Base-by-base conservation (phyloP, 768 basidiomycete genomes). In the Phanerochaete carnosa region DNA sequence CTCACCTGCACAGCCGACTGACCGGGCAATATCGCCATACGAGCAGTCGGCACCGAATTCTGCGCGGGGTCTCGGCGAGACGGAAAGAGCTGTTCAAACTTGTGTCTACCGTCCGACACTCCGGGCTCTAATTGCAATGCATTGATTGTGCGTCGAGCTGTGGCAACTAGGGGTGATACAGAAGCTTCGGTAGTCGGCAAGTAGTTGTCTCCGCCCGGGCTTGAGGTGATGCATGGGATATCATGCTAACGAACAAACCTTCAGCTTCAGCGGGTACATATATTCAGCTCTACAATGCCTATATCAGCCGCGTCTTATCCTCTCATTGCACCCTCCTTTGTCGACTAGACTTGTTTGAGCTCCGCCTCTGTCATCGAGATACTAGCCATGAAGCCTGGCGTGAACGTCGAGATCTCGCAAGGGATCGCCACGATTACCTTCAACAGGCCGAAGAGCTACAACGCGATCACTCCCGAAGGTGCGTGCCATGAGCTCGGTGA, bases 341-440 rank as follows among this genome's bases (percentile, higher is more conserved):
- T n/a, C n/a, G n/a, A n/a, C n/a, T n/a, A n/a, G n/a, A n/a, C n/a
- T n/a, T n/a, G n/a, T n/a, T n/a, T n/a, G n/a, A n/a, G n/a, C n/a
- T n/a, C n/a, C n/a, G n/a, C n/a, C n/a, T 43, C 39, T 43, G 39
- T 19, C 39, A 43, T 7, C 33, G 8, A 35, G 15, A 35, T 35
- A n/a, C 33, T 7, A 7, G 39, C 39, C 25, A 46, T 57, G 54
- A 15, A 61, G 26, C 45, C 60, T 7, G 60, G 60, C 26, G 55
- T 61, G 22, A 61, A 61, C 37, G 74, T 87, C 54, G 66, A 81
- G 23, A 72, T 88, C 60, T 77, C 78, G 26, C 76, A 81, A 55
- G 77, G 80, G 29, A 87, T 90, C 62, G 88, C 88, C 16, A 88
- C 86, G 1, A 85, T 90, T 57, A 87, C 87, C 2, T 74, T 90